Evolutionary conservation across 495 filamentous ascomycete species (phyloP).

Genomic region (Podospora conica): DNA sequence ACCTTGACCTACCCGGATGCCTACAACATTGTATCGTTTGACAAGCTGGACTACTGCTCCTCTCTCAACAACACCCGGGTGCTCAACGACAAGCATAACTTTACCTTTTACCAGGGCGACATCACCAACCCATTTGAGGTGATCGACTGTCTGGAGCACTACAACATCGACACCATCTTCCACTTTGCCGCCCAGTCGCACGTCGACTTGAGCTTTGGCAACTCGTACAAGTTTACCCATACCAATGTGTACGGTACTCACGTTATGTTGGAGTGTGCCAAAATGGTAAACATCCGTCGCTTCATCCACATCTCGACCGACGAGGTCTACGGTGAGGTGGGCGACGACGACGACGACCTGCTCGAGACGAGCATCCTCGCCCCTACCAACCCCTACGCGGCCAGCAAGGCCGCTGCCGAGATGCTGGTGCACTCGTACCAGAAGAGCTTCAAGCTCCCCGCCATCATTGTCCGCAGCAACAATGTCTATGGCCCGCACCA

Average conservation of each 20-base stretch:
- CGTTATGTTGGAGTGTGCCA: slow-evolving; percentile 61
- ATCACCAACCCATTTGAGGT: slow-evolving; percentile 58
- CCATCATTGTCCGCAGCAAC: slow-evolving; percentile 67
- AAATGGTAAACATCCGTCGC: slow-evolving; percentile 53
- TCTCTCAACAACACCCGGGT: slow-evolving; percentile 63
- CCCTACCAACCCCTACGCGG: slow-evolving; percentile 73
- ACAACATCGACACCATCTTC: slow-evolving; percentile 67
- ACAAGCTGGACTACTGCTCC: slow-evolving; percentile 70
- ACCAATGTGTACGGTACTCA: slow-evolving; percentile 72
- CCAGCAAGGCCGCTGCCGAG: slow-evolving; percentile 71
- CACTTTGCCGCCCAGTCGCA: slow-evolving; percentile 74
- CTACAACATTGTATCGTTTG: slow-evolving; percentile 70
- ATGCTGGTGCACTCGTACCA: slow-evolving; percentile 73
- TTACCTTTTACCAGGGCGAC: slow-evolving; percentile 68
- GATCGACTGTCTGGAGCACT: slow-evolving; percentile 49
- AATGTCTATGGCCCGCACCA: slow-evolving; percentile 78
- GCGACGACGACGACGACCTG: slow-evolving; percentile 54
- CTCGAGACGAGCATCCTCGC: slow-evolving; percentile 55
- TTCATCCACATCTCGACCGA: slow-evolving; percentile 73
- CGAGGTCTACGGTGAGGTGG: slow-evolving; percentile 71
- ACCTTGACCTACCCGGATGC: slow-evolving; percentile 56
- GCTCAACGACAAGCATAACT: slow-evolving; percentile 57
- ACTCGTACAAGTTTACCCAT: slow-evolving; percentile 63
- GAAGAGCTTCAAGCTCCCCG: slow-evolving; percentile 64
- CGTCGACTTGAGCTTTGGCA: slow-evolving; percentile 66